phyloP scores from a whole-genome alignment of 371 early-diverging fungal genomes.

The Haplosporangium sp. region DNA sequence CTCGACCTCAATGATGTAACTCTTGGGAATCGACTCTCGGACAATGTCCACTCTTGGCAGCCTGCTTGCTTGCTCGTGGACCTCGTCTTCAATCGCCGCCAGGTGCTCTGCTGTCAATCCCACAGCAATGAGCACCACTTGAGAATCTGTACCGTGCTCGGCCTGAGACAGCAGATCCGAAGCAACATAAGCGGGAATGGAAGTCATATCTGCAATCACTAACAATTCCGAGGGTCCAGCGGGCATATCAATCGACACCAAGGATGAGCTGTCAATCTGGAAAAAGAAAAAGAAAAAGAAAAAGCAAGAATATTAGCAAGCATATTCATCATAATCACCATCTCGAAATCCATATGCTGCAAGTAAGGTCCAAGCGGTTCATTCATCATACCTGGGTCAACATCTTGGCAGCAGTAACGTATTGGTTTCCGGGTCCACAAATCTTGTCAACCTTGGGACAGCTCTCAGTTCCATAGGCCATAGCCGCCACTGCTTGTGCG shows the following conservation, averaged over 20 bases:
- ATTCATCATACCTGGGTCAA: constrained; percentile 71
- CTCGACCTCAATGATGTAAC: constrained; percentile 75
- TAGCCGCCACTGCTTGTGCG: constrained; percentile 98
- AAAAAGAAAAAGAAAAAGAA: too few relatives aligned
- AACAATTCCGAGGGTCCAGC: constrained; percentile 98
- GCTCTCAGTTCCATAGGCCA: constrained; percentile 96
- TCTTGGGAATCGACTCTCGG: constrained; percentile 87
- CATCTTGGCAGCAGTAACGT: constrained; percentile 99
- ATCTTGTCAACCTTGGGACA: constrained; percentile 99
- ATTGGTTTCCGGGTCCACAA: constrained; percentile 99
- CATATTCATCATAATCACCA: neutral
- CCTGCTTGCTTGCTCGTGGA: constrained; percentile 83
- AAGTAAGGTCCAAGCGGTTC: too few relatives aligned
- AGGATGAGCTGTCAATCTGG: constrained; percentile 88
- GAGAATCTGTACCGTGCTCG: constrained; percentile 96
- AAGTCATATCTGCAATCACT: constrained; percentile 90
- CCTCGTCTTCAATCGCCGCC: constrained; percentile 79
- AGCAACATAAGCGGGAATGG: constrained; percentile 92
- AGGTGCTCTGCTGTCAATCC: constrained; percentile 73
- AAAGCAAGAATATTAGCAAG: neutral
- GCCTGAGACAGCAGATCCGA: constrained; percentile 97
- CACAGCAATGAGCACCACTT: constrained; percentile 94
- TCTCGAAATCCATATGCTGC: too few relatives aligned
- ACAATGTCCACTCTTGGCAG: constrained; percentile 94
- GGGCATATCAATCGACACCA: constrained; percentile 98